These are phyloP conservation scores for Neurospora sp. DNA, from an alignment of 2,329 filamentous ascomycete species.

Conservation along the genomic window DNA sequence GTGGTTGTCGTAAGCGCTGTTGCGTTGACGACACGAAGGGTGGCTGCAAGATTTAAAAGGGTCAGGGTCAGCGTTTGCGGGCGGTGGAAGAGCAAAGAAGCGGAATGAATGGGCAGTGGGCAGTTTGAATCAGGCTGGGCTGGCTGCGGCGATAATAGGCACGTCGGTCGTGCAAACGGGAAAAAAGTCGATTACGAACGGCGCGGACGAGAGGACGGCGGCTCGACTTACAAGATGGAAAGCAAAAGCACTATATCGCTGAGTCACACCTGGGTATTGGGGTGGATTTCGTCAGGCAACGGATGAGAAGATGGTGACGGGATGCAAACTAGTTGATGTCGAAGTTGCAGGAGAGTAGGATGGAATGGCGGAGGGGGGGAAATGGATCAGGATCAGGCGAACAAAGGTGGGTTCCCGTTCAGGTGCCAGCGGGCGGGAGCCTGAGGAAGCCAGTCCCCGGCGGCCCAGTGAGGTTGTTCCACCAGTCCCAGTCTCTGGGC, in stretches of 20 bases:
- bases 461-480: neutral
- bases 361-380: slow-evolving; percentile 13
- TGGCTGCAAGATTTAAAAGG: slow-evolving; percentile 17
- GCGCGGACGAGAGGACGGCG: slow-evolving; percentile 48
- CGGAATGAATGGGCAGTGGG: slow-evolving; percentile 37
- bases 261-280: slow-evolving; percentile 1
- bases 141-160: neutral
- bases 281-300: slow-evolving; percentile 3
- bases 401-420: slow-evolving; percentile 16
- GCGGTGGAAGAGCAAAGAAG: slow-evolving; percentile 20
- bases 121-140: neutral
- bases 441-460: slow-evolving; percentile 3
- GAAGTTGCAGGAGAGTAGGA: slow-evolving; percentile 15
- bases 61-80: slow-evolving; percentile 13
- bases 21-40: slow-evolving; percentile 11
- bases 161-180: neutral
- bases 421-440: slow-evolving; percentile 4
- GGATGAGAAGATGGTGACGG: slow-evolving; percentile 9
- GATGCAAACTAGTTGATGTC: slow-evolving; percentile 12
- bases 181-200: slow-evolving; percentile 30
- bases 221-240: slow-evolving; percentile 11
- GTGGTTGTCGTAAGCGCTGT: slow-evolving; percentile 9
- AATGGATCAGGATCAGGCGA: slow-evolving; percentile 10
- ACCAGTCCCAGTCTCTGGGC: neutral
- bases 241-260: slow-evolving; percentile 2